Evolutionary conservation across 2,329 filamentous ascomycete species (phyloP).

Genomic region (Graphiopsis chlorocephala): DNA sequence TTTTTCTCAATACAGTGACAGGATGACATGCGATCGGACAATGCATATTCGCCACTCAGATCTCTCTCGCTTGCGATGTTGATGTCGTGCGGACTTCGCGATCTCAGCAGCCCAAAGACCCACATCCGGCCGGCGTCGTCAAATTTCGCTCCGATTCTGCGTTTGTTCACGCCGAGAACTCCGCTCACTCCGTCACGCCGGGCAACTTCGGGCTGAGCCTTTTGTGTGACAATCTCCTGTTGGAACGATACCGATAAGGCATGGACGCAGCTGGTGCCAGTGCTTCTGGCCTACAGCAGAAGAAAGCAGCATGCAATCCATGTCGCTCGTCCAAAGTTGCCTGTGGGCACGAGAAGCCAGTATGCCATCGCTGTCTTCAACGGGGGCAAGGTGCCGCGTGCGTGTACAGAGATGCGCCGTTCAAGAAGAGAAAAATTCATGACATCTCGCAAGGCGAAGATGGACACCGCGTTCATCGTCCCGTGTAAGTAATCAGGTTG

Average conservation of each 20-base stretch:
- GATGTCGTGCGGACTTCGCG: background rate
- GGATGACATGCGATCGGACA: background rate
- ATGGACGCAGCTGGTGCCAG: constrained; percentile 8
- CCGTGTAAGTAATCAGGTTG: background rate
- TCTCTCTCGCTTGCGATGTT: background rate
- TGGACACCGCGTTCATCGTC: background rate
- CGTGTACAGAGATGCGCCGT: constrained; percentile 30
- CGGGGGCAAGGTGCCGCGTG: constrained; percentile 23
- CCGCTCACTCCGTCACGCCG: background rate
- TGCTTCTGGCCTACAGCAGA: constrained; percentile 1
- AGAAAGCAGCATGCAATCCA: constrained; percentile 29
- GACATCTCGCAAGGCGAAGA: constrained; percentile 10
- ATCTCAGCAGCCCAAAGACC: background rate
- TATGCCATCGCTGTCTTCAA: constrained; percentile 28
- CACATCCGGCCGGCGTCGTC: background rate
- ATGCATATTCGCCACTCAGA: background rate
- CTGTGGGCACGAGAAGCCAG: constrained; percentile 30
- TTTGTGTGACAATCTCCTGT: background rate
- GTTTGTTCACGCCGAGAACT: background rate
- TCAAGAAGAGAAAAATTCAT: constrained; percentile 25
- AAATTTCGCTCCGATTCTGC: background rate
- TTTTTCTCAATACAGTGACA: background rate
- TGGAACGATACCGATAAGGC: background rate
- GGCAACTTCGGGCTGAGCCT: background rate
- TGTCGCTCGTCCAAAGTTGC: constrained; percentile 31